phyloP scores from a whole-genome alignment of 345 rosid species.

The Cardamine resedifolia region DNA sequence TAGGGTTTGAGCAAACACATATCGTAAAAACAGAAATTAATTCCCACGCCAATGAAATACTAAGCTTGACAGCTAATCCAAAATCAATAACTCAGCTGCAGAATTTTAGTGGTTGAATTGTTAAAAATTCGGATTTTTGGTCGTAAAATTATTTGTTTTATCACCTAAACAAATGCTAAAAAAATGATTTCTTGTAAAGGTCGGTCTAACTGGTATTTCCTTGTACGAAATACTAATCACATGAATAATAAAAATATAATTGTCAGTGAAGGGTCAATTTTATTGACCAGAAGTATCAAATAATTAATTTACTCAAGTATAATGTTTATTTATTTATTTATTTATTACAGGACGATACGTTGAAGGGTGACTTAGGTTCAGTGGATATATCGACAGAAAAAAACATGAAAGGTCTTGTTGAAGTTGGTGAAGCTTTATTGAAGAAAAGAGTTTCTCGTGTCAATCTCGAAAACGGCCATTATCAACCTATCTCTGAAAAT shows the following conservation, averaged over 20 bases:
- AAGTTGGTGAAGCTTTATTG: conserved; percentile 56
- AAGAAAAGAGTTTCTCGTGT: conserved; percentile 61
- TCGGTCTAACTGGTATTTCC: neutral
- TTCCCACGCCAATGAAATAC: neutral
- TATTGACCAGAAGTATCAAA: neutral
- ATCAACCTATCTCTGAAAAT: conserved; percentile 41
- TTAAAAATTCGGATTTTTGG: neutral
- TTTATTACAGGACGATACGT: conserved; percentile 54
- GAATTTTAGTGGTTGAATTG: neutral
- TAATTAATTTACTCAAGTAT: neutral
- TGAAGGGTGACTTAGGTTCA: conserved; percentile 53
- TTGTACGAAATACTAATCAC: conserved; percentile 28
- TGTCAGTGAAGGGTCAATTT: conserved; percentile 16
- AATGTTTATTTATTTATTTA: neutral
- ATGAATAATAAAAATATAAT: neutral
- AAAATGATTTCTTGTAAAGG: neutral
- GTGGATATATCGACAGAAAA: conserved; percentile 61
- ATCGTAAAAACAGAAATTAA: neutral
- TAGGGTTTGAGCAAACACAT: neutral
- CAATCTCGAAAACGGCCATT: conserved; percentile 54
- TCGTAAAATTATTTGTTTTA: neutral
- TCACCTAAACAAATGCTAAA: neutral
- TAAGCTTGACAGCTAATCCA: neutral
- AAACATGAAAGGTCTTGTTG: conserved; percentile 56
- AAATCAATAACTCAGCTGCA: neutral